Conservation (phyloP, 1,139 yeast genomes). For the Yamadazyma dushanensis region DNA sequence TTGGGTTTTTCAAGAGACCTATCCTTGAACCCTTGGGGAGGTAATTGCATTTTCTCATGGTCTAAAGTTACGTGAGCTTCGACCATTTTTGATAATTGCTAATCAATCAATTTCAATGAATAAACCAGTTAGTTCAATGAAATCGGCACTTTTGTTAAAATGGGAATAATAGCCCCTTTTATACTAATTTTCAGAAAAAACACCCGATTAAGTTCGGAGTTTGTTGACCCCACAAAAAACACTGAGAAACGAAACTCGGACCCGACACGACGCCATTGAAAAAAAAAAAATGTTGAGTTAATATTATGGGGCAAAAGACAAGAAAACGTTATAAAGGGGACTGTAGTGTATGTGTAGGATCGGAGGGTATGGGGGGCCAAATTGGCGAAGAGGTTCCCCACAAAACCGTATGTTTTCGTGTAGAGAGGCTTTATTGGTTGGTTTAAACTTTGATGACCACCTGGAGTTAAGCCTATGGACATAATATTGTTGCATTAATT, state of each 20-base stretch:
- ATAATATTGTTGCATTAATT: no score
- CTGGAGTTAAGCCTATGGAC: no score
- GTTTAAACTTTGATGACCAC: no score
- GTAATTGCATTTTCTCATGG: slow-evolving; percentile 44
- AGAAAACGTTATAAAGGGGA: slow-evolving; percentile 1
- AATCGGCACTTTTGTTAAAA: no score
- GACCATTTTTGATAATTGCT: slow-evolving; percentile 16
- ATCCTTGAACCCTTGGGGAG: slow-evolving; percentile 59
- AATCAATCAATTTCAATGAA: no score
- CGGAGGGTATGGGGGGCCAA: background rate
- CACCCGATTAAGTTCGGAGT: slow-evolving; percentile 5
- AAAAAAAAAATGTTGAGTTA: slow-evolving; percentile 4
- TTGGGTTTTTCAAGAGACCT: slow-evolving; percentile 52
- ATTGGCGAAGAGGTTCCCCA: no score
- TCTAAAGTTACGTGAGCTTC: slow-evolving; percentile 38
- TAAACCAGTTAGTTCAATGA: no score
- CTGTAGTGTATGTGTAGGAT: background rate
- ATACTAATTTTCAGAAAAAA: slow-evolving; percentile 1
- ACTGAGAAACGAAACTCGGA: background rate
- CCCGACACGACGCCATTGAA: background rate
- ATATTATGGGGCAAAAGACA: background rate
- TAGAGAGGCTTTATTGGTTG: background rate
- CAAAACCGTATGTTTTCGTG: background rate
- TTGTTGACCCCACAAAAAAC: slow-evolving; percentile 10
- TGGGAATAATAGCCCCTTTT: slow-evolving; percentile 3